A percentile compares a stretch with the other conserved stretches of the same genome.
These are phyloP conservation scores for Isoetes taiwanensis DNA, from an alignment of 75 land plant species.

Conservation along the genomic window DNA sequence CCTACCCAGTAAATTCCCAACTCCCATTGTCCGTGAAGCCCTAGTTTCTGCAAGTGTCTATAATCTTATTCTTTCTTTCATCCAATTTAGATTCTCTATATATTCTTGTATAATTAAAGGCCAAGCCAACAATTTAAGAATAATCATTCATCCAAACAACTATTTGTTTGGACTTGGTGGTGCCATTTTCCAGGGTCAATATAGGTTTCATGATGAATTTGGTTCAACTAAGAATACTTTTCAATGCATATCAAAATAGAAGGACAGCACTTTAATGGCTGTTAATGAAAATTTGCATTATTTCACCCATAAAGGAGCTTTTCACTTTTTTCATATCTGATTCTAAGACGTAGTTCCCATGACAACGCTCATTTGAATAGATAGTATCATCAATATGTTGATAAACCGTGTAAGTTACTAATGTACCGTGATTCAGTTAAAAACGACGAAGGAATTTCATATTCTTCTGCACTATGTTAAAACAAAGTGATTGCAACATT, in stretches of 20 bases:
- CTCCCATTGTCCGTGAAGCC: background rate
- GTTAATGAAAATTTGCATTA: slow-evolving; percentile 97
- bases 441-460: slow-evolving; percentile 11
- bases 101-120: too few species aligned
- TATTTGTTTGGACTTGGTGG: background rate
- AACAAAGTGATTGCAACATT: too few species aligned
- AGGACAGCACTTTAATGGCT: slow-evolving; percentile 61
- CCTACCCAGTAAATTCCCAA: slow-evolving; percentile 39
- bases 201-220: background rate
- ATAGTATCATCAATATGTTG: background rate
- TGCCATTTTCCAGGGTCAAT: background rate
- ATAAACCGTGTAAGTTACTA: too few species aligned
- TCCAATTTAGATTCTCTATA: too few species aligned
- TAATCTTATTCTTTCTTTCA: background rate
- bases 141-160: background rate
- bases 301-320: slow-evolving; percentile 65
- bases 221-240: background rate
- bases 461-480: too few species aligned
- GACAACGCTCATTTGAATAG: slow-evolving; percentile 63
- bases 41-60: background rate
- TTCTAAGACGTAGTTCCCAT: slow-evolving; percentile 95
- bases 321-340: slow-evolving; percentile 50
- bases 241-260: background rate
- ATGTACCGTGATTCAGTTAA: background rate
- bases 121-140: too few species aligned